Evolutionary conservation across 148 eudicot genomes (phyloP).

Genomic region (Rhododendron ferrugineum): DNA sequence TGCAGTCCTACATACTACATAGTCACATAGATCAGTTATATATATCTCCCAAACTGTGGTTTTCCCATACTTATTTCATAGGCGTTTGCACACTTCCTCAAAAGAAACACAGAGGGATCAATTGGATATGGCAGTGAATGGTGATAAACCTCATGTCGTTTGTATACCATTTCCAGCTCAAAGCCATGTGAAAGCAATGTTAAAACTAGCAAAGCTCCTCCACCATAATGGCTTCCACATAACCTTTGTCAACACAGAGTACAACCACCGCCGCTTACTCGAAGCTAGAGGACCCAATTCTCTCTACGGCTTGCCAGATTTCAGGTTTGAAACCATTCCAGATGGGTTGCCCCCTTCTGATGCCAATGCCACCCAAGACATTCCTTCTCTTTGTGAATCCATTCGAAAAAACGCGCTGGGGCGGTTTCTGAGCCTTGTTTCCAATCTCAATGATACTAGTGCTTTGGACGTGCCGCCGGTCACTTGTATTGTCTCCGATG

Average conservation of each 20-base stretch:
- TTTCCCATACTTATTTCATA: too few species aligned
- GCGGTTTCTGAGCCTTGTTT: not conserved
- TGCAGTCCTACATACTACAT: not conserved
- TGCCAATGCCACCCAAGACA: not conserved
- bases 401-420: not conserved
- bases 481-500: slow-evolving; percentile 23
- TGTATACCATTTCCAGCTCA: not conserved
- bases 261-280: not conserved
- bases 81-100: not conserved
- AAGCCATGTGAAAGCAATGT: not conserved
- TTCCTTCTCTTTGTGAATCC: not conserved
- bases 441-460: not conserved
- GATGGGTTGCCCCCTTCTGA: not conserved
- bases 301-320: not conserved
- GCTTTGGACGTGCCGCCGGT: not conserved
- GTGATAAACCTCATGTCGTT: not conserved
- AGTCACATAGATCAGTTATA: too few species aligned
- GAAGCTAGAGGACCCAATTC: not conserved
- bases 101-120: not conserved
- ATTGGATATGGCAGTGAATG: not conserved
- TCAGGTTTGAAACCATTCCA: not conserved
- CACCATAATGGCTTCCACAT: not conserved
- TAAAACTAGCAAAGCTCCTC: not conserved
- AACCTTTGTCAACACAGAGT: not conserved
- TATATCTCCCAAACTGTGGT: too few species aligned